Base-by-base conservation (phyloP, 306 rosid species). In the Astragalus glycyphyllos region DNA sequence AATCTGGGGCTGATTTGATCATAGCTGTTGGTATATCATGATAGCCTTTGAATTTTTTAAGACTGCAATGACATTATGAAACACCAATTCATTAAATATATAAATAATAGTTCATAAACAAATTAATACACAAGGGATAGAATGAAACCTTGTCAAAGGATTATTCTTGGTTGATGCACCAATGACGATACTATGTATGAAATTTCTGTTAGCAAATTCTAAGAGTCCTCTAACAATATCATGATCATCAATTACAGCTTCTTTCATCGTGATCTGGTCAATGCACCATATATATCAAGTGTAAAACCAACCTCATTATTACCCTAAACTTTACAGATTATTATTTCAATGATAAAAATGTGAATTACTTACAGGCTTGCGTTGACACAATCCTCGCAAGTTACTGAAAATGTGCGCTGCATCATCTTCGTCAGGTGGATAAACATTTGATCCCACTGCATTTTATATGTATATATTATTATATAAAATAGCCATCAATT, bases 131-230 rank as follows among this genome's bases (percentile, higher is more conserved):
- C 17, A 54, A 17, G 1, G 51, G 8, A 65, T 17, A 60, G 73
- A 74, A 58, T 67, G 50, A 66, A 32, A 92, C 97, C 92, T 87
- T 62, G 92, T 50, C 26, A 94, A 69, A 71, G 84, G 79, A 61
- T 81, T 87, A 61, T 81, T 87, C 83, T 86, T 87, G 41, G 73
- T 14, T 7, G 96, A 82, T 69, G 92, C 90, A 59, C 99, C 97
- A 8, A 85, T 54, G n/a, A 85, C 97, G 35, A 95, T 68, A 32
- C 63, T 95, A 50, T 77, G 69, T 72, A 95, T 70, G 72, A 62
- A 16, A 77, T 86, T 75, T 76, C 58, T 73, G 40, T 56, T 77
- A 48, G 87, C 73, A 38, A 77, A 89, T 0, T 86, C 96, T 42
- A 77, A 29, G 16, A 91, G 77, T 68, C 90, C 96, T 82, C 59